These are phyloP conservation scores for Allium fistulosum DNA, from an alignment of 106 monocot genomes.

Conservation along the genomic window DNA sequence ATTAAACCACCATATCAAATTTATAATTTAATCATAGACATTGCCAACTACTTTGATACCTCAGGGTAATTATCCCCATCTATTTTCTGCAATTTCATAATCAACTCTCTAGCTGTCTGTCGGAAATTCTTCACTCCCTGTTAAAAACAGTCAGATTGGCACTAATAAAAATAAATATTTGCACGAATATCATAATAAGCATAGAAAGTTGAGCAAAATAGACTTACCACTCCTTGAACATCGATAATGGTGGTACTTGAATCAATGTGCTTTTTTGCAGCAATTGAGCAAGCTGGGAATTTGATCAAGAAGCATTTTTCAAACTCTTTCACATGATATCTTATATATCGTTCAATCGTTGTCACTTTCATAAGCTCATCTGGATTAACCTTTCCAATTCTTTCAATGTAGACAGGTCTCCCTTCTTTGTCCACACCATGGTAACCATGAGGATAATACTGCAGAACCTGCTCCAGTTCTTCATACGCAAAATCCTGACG, in stretches of 20 bases:
- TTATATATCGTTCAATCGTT: conserved; percentile 52
- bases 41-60: conserved; percentile 4
- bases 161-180: background rate
- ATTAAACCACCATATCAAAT: background rate
- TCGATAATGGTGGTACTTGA: conserved; percentile 73
- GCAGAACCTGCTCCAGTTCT: conserved; percentile 44
- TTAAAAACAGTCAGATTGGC: background rate
- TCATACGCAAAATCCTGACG: conserved; percentile 48
- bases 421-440: conserved; percentile 79
- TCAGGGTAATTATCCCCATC: conserved; percentile 51
- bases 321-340: conserved; percentile 61
- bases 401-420: conserved; percentile 64
- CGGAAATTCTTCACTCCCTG: conserved; percentile 45
- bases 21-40: background rate
- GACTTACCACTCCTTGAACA: conserved; percentile 68
- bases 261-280: conserved; percentile 78
- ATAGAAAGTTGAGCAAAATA: background rate
- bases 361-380: conserved; percentile 65
- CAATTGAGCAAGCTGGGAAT: conserved; percentile 75
- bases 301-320: conserved; percentile 51
- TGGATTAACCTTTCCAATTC: conserved; percentile 62
- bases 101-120: conserved; percentile 42
- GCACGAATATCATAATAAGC: background rate
- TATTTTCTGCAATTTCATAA: conserved; percentile 39
- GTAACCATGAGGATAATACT: conserved; percentile 68